A percentile compares a stretch with the other conserved stretches of the same genome.
These are phyloP conservation scores for Sporothrix curviconia DNA, from an alignment of 2,329 filamentous ascomycete species.

Conservation along the genomic window DNA sequence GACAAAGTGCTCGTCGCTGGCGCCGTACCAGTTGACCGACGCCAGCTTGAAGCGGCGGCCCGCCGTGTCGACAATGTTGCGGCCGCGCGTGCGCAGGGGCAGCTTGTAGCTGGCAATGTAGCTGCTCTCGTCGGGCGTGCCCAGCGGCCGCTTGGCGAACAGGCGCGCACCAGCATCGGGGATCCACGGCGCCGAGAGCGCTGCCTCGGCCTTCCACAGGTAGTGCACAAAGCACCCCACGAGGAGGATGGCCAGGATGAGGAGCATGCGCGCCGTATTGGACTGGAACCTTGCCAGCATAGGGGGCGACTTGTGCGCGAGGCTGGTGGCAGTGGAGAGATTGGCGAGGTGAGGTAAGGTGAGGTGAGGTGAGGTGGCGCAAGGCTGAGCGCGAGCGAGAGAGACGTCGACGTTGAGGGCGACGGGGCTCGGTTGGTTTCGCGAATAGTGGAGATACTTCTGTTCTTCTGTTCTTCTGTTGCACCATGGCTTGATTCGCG, in stretches of 20 bases:
- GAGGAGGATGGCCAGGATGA: slow-evolving; percentile 32
- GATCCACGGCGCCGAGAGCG: slow-evolving; percentile 40
- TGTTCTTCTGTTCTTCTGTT: too few relatives aligned
- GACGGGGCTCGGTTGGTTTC: too few relatives aligned
- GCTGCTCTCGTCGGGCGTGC: slow-evolving; percentile 35
- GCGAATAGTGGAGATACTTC: too few relatives aligned
- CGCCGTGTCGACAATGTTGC: slow-evolving; percentile 52
- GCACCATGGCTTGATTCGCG: neutral
- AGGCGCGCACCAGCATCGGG: slow-evolving; percentile 41
- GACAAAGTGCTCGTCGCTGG: slow-evolving; percentile 59
- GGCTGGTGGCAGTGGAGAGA: neutral
- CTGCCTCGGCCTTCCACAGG: slow-evolving; percentile 39
- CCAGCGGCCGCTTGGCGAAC: slow-evolving; percentile 45
- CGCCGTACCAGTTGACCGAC: slow-evolving; percentile 66
- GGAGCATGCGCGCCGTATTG: slow-evolving; percentile 29
- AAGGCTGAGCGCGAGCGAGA: too few relatives aligned
- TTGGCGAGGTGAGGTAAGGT: neutral
- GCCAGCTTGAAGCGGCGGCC: slow-evolving; percentile 55
- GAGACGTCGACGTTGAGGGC: too few relatives aligned
- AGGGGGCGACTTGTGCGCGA: slow-evolving; percentile 2
- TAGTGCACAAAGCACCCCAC: slow-evolving; percentile 36
- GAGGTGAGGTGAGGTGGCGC: neutral
- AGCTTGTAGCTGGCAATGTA: slow-evolving; percentile 45
- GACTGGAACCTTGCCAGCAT: slow-evolving; percentile 14
- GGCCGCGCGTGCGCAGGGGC: slow-evolving; percentile 53